phyloP scores from a whole-genome alignment of 1,139 yeast species.

The Geotrichum carabidarum region DNA sequence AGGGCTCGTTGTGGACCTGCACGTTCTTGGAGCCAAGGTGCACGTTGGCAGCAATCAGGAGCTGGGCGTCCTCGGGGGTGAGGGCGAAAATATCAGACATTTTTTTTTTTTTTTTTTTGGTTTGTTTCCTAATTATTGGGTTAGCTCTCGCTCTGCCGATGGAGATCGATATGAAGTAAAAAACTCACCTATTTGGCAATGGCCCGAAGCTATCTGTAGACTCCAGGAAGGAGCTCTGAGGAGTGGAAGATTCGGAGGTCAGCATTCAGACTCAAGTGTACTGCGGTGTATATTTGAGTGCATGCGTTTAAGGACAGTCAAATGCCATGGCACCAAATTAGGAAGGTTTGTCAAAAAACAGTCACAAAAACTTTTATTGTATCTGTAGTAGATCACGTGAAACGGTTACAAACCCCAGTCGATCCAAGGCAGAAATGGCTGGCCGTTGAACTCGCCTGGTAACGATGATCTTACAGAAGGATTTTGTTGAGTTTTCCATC shows the following conservation, averaged over 20 bases:
- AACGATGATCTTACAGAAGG: too few species aligned
- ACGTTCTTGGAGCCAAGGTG: slow-evolving; percentile 99
- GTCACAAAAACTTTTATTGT: neutral
- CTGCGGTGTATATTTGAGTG: neutral
- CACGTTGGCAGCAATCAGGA: slow-evolving; percentile 98
- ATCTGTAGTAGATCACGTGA: neutral
- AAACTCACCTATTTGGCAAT: slow-evolving; percentile 12
- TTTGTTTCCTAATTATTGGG: too few species aligned
- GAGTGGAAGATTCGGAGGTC: slow-evolving; percentile 3
- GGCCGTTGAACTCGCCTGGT: neutral
- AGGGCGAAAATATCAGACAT: slow-evolving; percentile 66
- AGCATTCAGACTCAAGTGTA: neutral
- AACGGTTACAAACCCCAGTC: too few species aligned
- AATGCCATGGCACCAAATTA: neutral
- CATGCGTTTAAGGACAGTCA: neutral
- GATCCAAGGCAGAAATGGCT: neutral
- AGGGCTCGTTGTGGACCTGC: slow-evolving; percentile 99
- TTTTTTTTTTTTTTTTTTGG: slow-evolving; percentile 40
- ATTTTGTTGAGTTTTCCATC: too few species aligned
- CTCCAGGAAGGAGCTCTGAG: neutral
- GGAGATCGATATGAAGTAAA: neutral
- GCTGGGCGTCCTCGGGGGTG: slow-evolving; percentile 98
- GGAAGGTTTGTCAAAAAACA: neutral
- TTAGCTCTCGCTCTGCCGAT: neutral
- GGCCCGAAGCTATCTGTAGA: slow-evolving; percentile 16